Conservation (phyloP, 768 basidiomycete species). For the Suillus cothurnatus region DNA sequence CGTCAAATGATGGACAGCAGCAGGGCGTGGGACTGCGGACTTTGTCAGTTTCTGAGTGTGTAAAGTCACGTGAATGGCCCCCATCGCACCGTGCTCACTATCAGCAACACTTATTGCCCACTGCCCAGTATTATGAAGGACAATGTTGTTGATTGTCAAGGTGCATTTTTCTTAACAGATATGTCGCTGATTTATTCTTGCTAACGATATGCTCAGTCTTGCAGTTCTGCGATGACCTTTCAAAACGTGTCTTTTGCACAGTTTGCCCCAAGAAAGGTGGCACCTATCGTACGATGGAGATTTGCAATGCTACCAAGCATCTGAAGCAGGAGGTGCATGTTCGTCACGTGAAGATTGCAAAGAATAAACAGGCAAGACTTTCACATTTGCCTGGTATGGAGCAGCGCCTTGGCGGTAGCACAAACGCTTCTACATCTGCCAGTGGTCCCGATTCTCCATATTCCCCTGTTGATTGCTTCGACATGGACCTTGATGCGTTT, state of each 20-base stretch:
- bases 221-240: not conserved
- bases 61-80: not conserved
- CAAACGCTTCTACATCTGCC: not conserved
- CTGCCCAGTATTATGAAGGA: not conserved
- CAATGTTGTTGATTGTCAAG: not conserved
- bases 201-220: not conserved
- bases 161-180: not conserved
- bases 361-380: too few species aligned
- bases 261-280: not conserved
- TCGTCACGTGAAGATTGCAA: not conserved
- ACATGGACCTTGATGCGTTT: not conserved
- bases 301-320: not conserved
- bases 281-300: conserved; percentile 3
- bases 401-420: too few species aligned
- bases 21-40: not conserved
- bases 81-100: too few species aligned
- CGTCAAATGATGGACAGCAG: not conserved
- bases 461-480: not conserved
- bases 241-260: not conserved
- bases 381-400: too few species aligned
- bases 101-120: not conserved
- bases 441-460: not conserved
- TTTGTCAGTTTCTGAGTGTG: not conserved
- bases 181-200: not conserved
- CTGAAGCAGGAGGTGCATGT: not conserved